Conservation (phyloP, 2,329 filamentous ascomycete species). For the Fusarium solani-melongenae region DNA sequence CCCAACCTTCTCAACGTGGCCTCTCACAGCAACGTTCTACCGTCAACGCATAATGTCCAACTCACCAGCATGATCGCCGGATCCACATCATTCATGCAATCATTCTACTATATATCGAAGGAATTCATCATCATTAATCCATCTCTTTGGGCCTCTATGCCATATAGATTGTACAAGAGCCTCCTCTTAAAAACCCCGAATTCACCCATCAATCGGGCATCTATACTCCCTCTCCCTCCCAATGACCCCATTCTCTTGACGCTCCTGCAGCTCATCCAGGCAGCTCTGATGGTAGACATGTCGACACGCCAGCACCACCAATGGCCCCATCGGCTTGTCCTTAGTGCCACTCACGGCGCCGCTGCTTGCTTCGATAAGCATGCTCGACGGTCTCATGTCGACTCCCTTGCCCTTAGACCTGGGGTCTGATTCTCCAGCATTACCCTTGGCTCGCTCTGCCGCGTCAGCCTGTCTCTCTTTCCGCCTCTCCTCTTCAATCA, state of each 20-base stretch:
- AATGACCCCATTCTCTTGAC: conserved; percentile 60
- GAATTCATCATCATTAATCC: conserved; percentile 43
- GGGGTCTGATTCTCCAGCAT: conserved; percentile 44
- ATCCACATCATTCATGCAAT: background rate
- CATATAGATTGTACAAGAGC: conserved; percentile 40
- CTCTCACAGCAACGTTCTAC: background rate
- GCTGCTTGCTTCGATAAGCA: conserved; percentile 49
- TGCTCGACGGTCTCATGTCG: conserved; percentile 54
- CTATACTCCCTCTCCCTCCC: conserved; percentile 62
- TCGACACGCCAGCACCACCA: conserved; percentile 76
- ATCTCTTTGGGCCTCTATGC: conserved; percentile 36
- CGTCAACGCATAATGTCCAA: background rate
- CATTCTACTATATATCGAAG: conserved; percentile 4
- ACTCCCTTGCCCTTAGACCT: conserved; percentile 59
- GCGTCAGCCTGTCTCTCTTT: conserved; percentile 54
- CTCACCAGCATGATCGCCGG: background rate
- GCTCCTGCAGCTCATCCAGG: conserved; percentile 72
- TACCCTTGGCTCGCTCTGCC: conserved; percentile 53
- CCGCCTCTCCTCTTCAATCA: conserved; percentile 58
- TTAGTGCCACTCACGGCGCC: conserved; percentile 29
- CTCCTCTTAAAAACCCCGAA: background rate
- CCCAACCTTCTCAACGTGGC: background rate
- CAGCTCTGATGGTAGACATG: conserved; percentile 78
- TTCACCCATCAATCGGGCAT: conserved; percentile 68
- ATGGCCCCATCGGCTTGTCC: conserved; percentile 68